Conservation (phyloP, 2,329 filamentous ascomycete genomes). For the Aphanoascus verrucosus region DNA sequence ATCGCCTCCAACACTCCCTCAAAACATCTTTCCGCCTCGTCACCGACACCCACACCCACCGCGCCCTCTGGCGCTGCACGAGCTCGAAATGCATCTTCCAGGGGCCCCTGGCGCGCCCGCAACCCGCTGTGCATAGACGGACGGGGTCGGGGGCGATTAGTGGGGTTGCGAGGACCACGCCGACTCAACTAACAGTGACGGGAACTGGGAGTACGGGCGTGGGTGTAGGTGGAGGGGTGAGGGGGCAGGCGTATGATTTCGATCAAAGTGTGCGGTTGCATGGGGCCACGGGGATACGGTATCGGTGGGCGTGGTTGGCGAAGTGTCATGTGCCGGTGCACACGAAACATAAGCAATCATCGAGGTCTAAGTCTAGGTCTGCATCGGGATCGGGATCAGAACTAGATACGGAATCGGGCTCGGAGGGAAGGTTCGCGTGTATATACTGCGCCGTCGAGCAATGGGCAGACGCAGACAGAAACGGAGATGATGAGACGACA, state of each 20-base stretch:
- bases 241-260: slow-evolving; percentile 18
- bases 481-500: slow-evolving; percentile 16
- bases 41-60: slow-evolving; percentile 24
- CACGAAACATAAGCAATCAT: slow-evolving; percentile 19
- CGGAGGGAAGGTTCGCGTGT: slow-evolving; percentile 30
- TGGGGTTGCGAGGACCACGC: too few species aligned
- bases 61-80: slow-evolving; percentile 30
- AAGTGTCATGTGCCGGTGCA: slow-evolving; percentile 36
- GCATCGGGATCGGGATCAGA: too few species aligned
- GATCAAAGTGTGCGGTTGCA: slow-evolving; percentile 24
- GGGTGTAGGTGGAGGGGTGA: too few species aligned
- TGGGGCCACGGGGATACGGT: slow-evolving; percentile 29
- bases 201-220: too few species aligned
- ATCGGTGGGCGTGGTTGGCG: slow-evolving; percentile 40
- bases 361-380: too few species aligned
- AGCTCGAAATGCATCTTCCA: slow-evolving; percentile 37
- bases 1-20: slow-evolving; percentile 28
- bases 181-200: too few species aligned
- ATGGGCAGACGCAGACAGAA: slow-evolving; percentile 11
- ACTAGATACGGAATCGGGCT: too few species aligned
- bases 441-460: slow-evolving; percentile 38
- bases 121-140: too few species aligned
- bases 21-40: slow-evolving; percentile 26
- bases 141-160: too few species aligned
- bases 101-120: slow-evolving; percentile 23